Conservation (phyloP, 169 alveolate genomes). For the Plasmodium billcollinsi region DNA sequence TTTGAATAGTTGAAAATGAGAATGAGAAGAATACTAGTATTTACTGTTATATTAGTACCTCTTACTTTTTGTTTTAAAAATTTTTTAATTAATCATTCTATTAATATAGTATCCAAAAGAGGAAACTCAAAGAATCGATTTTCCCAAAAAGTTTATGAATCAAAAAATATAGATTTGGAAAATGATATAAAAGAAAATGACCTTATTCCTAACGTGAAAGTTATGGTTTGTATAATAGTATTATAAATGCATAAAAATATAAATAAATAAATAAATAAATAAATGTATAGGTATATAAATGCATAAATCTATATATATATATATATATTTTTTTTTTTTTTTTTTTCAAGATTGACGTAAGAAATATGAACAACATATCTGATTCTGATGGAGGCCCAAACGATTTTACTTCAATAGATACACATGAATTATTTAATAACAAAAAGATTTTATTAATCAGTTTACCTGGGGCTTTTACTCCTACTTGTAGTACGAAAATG, state of each 20-base stretch:
- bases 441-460: constrained; percentile 78
- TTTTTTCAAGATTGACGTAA: constrained; percentile 32
- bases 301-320: background rate
- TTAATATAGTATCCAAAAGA: constrained; percentile 42
- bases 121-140: constrained; percentile 19
- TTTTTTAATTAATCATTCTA: constrained; percentile 10
- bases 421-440: constrained; percentile 75
- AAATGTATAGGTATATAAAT: background rate
- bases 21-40: constrained; percentile 21
- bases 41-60: constrained; percentile 8
- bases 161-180: constrained; percentile 67
- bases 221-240: constrained; percentile 32
- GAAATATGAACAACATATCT: constrained; percentile 7
- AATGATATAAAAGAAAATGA: constrained; percentile 74
- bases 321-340: background rate
- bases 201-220: constrained; percentile 71
- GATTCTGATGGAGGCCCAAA: constrained; percentile 5
- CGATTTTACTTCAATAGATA: constrained; percentile 28
- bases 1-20: background rate
- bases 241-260: too few relatives aligned
- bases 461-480: constrained; percentile 86
- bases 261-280: background rate
- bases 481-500: constrained; percentile 81
- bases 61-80: constrained; percentile 61
- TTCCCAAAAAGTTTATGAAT: constrained; percentile 45